Evolutionary conservation across 129 eudicot species (phyloP).

Genomic region (Lonicera japonica): DNA sequence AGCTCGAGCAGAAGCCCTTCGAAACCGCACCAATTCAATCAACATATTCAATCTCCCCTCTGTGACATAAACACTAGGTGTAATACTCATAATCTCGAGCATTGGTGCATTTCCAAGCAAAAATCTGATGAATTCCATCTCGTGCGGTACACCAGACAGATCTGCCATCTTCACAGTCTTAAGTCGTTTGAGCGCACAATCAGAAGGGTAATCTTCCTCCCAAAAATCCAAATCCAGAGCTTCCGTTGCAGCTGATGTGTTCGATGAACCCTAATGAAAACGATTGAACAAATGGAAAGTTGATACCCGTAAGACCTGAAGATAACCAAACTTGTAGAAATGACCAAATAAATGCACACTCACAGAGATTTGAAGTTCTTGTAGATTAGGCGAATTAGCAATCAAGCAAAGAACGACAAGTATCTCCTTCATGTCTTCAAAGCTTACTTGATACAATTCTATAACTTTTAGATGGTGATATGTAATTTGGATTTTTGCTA

Average conservation of each 20-base stretch:
- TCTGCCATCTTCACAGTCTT: slow-evolving; percentile 71
- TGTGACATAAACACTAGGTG: slow-evolving; percentile 54
- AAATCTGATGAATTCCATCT: slow-evolving; percentile 71
- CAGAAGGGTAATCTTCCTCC: slow-evolving; percentile 47
- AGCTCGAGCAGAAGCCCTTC: slow-evolving; percentile 88
- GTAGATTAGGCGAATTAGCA: slow-evolving; percentile 62
- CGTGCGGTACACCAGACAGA: slow-evolving; percentile 56
- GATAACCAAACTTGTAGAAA: neutral
- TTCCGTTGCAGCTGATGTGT: slow-evolving; percentile 35
- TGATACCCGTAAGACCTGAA: neutral
- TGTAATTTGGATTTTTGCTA: slow-evolving; percentile 28
- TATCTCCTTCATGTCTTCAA: slow-evolving; percentile 88
- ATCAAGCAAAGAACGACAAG: slow-evolving; percentile 79
- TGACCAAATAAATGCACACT: slow-evolving; percentile 5
- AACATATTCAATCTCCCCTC: slow-evolving; percentile 57
- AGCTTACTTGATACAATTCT: slow-evolving; percentile 80
- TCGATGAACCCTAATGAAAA: slow-evolving; percentile 58
- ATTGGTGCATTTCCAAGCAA: slow-evolving; percentile 66
- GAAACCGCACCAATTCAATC: slow-evolving; percentile 60
- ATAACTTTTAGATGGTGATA: slow-evolving; percentile 57
- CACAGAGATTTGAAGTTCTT: slow-evolving; percentile 84
- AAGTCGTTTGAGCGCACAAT: slow-evolving; percentile 39
- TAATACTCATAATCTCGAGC: slow-evolving; percentile 59
- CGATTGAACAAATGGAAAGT: neutral
- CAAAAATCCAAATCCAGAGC: slow-evolving; percentile 54